Conservation (phyloP, 2,329 filamentous ascomycete genomes). For the Domatiomyces globalis region DNA sequence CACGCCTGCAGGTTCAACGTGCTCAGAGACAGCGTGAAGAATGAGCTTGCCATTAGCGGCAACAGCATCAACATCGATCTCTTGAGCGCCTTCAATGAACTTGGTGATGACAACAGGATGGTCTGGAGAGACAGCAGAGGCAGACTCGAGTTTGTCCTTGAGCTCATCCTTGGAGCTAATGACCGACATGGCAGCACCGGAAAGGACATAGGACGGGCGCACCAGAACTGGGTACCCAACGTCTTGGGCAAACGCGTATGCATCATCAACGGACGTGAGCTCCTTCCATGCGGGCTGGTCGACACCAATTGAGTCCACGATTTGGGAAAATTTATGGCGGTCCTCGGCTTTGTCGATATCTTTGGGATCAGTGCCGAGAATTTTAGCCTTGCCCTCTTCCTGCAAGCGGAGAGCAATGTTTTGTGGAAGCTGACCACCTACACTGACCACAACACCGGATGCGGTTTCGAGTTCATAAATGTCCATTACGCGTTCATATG, state of each 20-base stretch:
- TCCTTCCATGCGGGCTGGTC: conserved; percentile 98
- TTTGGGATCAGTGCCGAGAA: conserved; percentile 81
- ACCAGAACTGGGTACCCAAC: conserved; percentile 93
- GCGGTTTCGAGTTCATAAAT: conserved; percentile 88
- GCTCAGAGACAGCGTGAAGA: conserved; percentile 84
- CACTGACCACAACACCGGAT: conserved; percentile 80
- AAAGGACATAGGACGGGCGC: conserved; percentile 87
- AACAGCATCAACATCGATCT: conserved; percentile 93
- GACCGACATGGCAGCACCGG: conserved; percentile 96
- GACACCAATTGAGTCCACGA: conserved; percentile 89
- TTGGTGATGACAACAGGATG: conserved; percentile 97
- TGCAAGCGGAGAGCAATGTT: conserved; percentile 93
- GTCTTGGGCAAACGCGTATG: conserved; percentile 68
- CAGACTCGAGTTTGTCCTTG: conserved; percentile 86
- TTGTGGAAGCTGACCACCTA: conserved; percentile 90
- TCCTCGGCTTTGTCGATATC: conserved; percentile 98
- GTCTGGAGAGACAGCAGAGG: conserved; percentile 80
- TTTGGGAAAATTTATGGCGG: conserved; percentile 94
- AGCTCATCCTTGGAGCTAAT: conserved; percentile 79
- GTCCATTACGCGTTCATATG: conserved; percentile 96
- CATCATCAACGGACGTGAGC: conserved; percentile 74
- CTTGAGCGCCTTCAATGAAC: conserved; percentile 91
- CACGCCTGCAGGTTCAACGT: conserved; percentile 92
- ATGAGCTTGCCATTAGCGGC: conserved; percentile 74
- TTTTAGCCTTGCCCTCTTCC: conserved; percentile 74